phyloP scores from a whole-genome alignment of 148 eudicot species.

The Dysphania ambrosioides region DNA sequence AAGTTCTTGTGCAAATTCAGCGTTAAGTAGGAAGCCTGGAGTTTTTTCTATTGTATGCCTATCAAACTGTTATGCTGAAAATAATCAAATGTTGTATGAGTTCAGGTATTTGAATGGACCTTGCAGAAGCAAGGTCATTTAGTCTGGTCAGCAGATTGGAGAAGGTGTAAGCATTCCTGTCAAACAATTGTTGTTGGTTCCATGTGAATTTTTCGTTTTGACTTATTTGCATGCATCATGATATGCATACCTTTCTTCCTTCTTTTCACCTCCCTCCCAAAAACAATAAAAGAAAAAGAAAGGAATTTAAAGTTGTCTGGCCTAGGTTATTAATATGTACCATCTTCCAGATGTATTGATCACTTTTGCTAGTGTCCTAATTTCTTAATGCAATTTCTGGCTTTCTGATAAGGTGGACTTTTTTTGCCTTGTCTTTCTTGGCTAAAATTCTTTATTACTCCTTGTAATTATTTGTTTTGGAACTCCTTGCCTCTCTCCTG shows the following conservation, averaged over 20 bases:
- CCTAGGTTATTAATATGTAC: no score
- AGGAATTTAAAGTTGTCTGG: no score
- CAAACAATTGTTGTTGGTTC: not conserved
- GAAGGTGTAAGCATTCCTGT: conserved; percentile 52
- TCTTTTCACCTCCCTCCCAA: no score
- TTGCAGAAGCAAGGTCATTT: conserved; percentile 88
- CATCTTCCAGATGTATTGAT: no score
- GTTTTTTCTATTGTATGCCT: no score
- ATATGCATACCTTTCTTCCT: not conserved
- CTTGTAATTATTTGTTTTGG: not conserved
- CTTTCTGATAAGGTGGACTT: not conserved
- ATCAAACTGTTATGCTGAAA: conserved; percentile 16
- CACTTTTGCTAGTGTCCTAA: no score
- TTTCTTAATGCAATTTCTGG: not conserved
- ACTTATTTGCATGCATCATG: not conserved
- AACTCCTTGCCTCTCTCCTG: not conserved
- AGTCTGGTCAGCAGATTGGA: conserved; percentile 86
- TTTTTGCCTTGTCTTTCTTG: not conserved
- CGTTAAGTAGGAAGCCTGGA: not conserved
- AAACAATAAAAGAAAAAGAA: no score
- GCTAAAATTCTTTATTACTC: not conserved
- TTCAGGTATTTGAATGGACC: conserved; percentile 93
- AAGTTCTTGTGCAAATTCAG: not conserved
- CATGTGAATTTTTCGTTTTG: not conserved
- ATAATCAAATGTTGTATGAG: conserved; percentile 19